Base-by-base conservation (phyloP, 495 filamentous ascomycete genomes). In the Xylaria palmicola region DNA sequence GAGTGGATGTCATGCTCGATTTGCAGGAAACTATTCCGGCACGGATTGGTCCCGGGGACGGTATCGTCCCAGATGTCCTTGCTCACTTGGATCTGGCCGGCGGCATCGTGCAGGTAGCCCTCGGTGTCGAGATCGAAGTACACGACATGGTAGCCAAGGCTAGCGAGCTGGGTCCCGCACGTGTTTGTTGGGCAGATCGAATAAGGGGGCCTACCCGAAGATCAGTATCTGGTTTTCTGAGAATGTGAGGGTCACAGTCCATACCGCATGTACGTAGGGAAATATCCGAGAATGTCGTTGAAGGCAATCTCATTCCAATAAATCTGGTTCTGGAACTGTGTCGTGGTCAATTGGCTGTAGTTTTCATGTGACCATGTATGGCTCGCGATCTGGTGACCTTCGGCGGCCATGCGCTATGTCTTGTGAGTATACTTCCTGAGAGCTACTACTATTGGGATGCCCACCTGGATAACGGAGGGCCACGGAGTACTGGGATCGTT, bases 341-440 rank as follows among this genome's bases (percentile, higher is more conserved):
- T 67, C 67, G 52, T 83, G 61, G 51, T 82, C 76, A 70, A 85
- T 69, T 68, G 82, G 80, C 72, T 81, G 80, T 64, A 91, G 74
- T 79, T 91, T 81, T 75, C 86, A 65, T 96, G 91, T 39, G 88
- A 90, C 90, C 90, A 96, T 1, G 89, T 94, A 65, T 96, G 91
- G 65, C 86, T 89, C 29, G 87, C 91, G 55, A 96, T 78, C 69
- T 94, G 91, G 68, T 96, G 91, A n/a, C 90, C 90, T 62, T 78
- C 68, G 43, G 73, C 73, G 61, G 79, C 72, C 87, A 87, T 91
- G 62, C 89, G 86, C 76, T 84, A 59, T 26, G 17, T 10, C 12
- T 20, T 36, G 67, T 79, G 49, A 76, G 66, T 52, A 63, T 22
- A 32, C 49, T 13, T n/a, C 54, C 36, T 20, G 17, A 41, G 19